Conservation (phyloP, 257 asterid species). For the Vinca minor region DNA sequence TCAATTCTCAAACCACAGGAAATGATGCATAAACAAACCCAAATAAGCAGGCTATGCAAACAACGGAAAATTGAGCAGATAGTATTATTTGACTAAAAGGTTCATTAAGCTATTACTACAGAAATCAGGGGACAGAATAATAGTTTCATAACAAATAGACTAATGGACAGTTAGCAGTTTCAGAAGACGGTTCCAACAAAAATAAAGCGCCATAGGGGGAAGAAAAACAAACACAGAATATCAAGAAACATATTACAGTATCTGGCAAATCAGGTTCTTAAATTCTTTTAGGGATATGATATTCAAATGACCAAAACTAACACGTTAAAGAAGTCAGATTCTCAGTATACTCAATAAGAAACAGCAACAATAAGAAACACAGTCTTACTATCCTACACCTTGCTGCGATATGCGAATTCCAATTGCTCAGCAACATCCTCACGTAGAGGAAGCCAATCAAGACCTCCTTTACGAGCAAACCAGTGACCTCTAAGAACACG, state of each 20-base stretch:
- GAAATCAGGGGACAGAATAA: background rate
- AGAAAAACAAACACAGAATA: background rate
- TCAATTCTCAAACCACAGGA: background rate
- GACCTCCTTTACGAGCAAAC: conserved; percentile 95
- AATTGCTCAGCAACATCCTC: conserved; percentile 95
- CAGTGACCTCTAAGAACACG: conserved; percentile 95
- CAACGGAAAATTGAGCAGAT: background rate
- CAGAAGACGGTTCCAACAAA: background rate
- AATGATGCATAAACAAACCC: background rate
- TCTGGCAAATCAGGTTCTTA: background rate
- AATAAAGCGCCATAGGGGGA: background rate
- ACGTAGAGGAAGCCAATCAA: conserved; percentile 94
- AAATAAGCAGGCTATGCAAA: background rate
- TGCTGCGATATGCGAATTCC: conserved; percentile 83
- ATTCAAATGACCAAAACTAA: background rate
- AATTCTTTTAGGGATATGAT: background rate
- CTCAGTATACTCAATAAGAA: background rate
- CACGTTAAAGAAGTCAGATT: background rate
- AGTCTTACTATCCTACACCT: conserved; percentile 21
- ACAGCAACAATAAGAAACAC: background rate
- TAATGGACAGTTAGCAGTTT: background rate
- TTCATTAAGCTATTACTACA: background rate
- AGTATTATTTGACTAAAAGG: background rate
- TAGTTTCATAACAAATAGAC: background rate
- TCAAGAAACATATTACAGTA: background rate